Base-by-base conservation (phyloP, 306 rosid genomes). In the Prunus davidiana region DNA sequence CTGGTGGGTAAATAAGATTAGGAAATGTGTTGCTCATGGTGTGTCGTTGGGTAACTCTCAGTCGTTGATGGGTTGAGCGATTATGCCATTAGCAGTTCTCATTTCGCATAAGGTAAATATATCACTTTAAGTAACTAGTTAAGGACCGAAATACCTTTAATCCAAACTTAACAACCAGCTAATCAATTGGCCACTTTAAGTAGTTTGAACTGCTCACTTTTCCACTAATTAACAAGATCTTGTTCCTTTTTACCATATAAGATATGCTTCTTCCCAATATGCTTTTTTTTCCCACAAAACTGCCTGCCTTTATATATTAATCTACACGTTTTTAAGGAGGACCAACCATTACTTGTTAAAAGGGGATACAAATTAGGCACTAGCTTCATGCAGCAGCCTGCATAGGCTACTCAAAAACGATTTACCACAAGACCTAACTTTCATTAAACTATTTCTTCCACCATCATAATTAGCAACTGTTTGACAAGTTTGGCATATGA, bases 341-440 rank as follows among this genome's bases (percentile, higher is more conserved):
- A 34, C 50, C 69, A 64, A 64, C 69, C 69, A 32, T 64, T 38
- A 64, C 8, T 34, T 34, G 41, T 12, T 9, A 60, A 1, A 24
- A 25, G 19, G 2, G 45, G 34, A 63, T 30, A 28, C 20, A 30
- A 8, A 63, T 30, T 16, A 30, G 13, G 12, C 27, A 18, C 15
- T 34, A 64, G 69, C n/a, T 19, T 34, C 8, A 32, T 32, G 69
- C 69, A 63, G 45, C 45, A 63, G 45, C 69, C 49, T 64, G 12
- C 5, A 32, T 19, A 30, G 28, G 11, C 2, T 70, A 62, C 58
- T 70, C 11, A 70, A 52, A 52, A 71, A 16, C 45, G 32, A 24
- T 27, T 68, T 71, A 20, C 34, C 56, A 38, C 66, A 6, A 72
- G 67, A 56, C 51, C 76, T 57, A 72, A 41, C 67, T 66, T 9